Base-by-base conservation (phyloP, 176 grass and related monocot species). In the Bolboschoenus planiculmis region DNA sequence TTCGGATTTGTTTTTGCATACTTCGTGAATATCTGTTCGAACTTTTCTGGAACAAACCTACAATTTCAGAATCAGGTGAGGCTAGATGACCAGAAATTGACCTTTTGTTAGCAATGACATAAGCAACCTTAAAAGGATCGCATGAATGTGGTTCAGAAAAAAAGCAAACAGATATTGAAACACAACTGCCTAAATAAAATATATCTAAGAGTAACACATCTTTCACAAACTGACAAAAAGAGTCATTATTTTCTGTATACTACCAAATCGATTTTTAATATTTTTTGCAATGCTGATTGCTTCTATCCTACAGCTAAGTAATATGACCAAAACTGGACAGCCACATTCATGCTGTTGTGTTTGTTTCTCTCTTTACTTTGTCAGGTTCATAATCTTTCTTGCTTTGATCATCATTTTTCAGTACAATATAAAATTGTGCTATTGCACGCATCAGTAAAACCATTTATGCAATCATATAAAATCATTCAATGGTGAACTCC, bases 1-100 rank as follows among this genome's bases (percentile, higher is more conserved):
- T 92, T 84, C 13, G 62, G 88, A 37, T 87, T 89, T 23, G 55
- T 44, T 64, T 91, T 90, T 37, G 92, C 94, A 81, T 94, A 67
- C 23, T 92, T 92, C 16, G 66, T 82, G 78, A 97, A 97, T 47
- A 97, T 92, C 61, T 94, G 85, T 64, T 94, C 86, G 81, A 97
- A 90, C 16, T 97, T 97, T 73, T 72, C 58, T 13, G 60, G 86
- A 84, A 94, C 91, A 89, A 97, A 97, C 86, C 94, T 94, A 42
- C 26, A 71, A 44, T 31, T 14, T 55, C 37, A 0, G 7, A 58
- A 23, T 66, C 14, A 84, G 26, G 46, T 18, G 4, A 31, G 44
- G 46, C 40, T 75, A 75, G 67, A 44, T 46, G 67, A 72, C 13
- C 39, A 23, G 31, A 33, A 68, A 1, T 18, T 48, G 10, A 53